Evolutionary conservation across 768 basidiomycete species (phyloP).

Genomic region (Coprinellus micaceus): DNA sequence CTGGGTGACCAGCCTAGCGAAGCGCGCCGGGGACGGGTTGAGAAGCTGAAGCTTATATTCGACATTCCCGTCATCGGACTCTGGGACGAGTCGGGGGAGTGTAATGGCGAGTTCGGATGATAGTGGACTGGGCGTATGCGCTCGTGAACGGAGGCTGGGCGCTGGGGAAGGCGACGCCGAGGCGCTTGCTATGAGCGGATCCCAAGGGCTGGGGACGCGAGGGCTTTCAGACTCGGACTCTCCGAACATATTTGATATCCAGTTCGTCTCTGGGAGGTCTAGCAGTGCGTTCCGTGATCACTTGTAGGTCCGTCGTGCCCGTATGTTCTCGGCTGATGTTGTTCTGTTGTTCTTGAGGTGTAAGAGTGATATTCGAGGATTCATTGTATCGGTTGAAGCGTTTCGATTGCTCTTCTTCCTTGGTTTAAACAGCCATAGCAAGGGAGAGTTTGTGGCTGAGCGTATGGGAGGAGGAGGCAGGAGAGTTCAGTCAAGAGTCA

Average conservation of each 20-base stretch:
- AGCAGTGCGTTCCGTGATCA: slow-evolving; percentile 7
- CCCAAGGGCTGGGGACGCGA: slow-evolving; percentile 80
- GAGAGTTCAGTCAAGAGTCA: no score
- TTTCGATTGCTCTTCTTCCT: background rate
- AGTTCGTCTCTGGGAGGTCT: background rate
- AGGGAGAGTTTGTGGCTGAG: background rate
- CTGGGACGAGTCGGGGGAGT: slow-evolving; percentile 70
- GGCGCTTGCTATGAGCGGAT: slow-evolving; percentile 60
- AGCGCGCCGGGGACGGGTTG: slow-evolving; percentile 70
- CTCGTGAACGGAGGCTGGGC: slow-evolving; percentile 26
- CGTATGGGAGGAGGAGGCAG: no score
- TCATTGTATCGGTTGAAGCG: slow-evolving; percentile 19
- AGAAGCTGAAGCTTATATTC: slow-evolving; percentile 94
- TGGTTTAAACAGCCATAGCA: slow-evolving; percentile 2
- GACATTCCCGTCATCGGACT: slow-evolving; percentile 83
- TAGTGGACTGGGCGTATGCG: slow-evolving; percentile 30
- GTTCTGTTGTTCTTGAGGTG: slow-evolving; percentile 3
- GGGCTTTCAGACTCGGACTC: slow-evolving; percentile 81
- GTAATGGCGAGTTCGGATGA: slow-evolving; percentile 24
- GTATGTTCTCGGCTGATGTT: background rate
- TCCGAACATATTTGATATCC: slow-evolving; percentile 59
- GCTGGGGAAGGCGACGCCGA: slow-evolving; percentile 51
- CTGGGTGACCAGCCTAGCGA: slow-evolving; percentile 85
- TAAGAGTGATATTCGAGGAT: slow-evolving; percentile 26
- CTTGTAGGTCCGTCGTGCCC: background rate